Conservation (phyloP, 2,329 filamentous ascomycete genomes). For the Neofusicoccum sp. region DNA sequence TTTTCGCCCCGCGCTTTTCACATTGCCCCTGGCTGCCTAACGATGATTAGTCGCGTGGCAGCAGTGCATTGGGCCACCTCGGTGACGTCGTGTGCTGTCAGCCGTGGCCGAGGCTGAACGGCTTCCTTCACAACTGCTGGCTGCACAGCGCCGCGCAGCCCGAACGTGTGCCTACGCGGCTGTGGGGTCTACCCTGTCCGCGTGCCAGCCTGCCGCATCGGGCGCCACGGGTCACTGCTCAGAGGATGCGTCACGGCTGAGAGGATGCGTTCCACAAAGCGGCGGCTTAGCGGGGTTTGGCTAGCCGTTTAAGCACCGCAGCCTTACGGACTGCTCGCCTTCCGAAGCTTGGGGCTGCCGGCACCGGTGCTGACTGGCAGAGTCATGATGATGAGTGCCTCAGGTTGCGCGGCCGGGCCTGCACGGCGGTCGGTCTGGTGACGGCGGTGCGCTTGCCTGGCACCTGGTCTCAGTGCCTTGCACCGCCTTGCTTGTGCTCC, state of each 20-base stretch:
- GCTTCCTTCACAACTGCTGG: too few species aligned
- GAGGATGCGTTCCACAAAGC: not conserved
- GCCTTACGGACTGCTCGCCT: conserved; percentile 4
- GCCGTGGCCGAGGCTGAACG: too few species aligned
- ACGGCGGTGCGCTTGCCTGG: not conserved
- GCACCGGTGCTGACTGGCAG: not conserved
- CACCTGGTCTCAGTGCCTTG: not conserved
- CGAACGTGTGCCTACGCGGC: not conserved
- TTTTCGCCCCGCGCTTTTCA: not conserved
- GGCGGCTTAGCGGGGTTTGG: not conserved
- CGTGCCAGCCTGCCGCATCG: not conserved
- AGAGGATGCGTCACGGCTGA: not conserved
- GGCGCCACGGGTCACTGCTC: not conserved
- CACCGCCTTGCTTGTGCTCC: not conserved
- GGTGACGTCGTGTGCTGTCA: not conserved
- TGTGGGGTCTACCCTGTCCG: not conserved
- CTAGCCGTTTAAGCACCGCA: not conserved
- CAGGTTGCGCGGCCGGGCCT: not conserved
- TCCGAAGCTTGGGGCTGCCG: not conserved
- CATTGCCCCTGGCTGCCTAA: not conserved
- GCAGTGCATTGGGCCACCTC: not conserved
- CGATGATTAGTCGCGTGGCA: not conserved
- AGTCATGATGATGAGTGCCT: not conserved
- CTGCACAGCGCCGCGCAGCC: not conserved
- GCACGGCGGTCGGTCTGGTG: conserved; percentile 3